phyloP scores from a whole-genome alignment of 345 rosid genomes.

The Camelina hispida region DNA sequence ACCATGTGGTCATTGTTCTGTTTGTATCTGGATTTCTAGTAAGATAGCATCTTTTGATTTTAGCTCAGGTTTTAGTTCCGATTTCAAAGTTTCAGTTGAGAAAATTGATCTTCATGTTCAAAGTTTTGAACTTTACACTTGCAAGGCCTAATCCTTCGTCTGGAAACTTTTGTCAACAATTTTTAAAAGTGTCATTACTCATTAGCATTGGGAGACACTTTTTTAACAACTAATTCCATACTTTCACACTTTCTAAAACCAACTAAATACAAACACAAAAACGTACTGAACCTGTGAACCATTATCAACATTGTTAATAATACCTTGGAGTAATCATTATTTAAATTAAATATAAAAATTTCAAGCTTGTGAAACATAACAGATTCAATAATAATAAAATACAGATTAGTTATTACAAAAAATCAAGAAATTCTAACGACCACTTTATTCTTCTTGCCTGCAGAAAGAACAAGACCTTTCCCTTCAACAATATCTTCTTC shows the following conservation, averaged over 20 bases:
- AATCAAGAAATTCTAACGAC: conserved; percentile 76
- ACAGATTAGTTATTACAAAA: neutral
- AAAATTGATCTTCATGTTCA: conserved; percentile 1
- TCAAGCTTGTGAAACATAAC: too few relatives aligned
- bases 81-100: neutral
- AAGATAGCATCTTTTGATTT: neutral
- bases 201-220: too few relatives aligned
- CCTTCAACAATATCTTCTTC: conserved; percentile 82
- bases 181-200: too few relatives aligned
- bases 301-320: neutral
- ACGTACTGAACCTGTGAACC: too few relatives aligned
- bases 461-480: conserved; percentile 84
- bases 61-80: neutral
- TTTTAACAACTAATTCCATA: too few relatives aligned
- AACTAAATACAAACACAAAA: too few relatives aligned
- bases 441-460: conserved; percentile 96
- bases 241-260: too few relatives aligned
- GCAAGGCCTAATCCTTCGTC: neutral
- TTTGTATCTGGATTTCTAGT: neutral
- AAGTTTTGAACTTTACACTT: neutral
- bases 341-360: too few relatives aligned
- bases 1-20: conserved; percentile 14
- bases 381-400: neutral
- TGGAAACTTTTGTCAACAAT: neutral
- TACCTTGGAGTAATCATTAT: too few relatives aligned